Base-by-base conservation (phyloP, 2,329 filamentous ascomycete species). In the Epichloe hybrida region DNA sequence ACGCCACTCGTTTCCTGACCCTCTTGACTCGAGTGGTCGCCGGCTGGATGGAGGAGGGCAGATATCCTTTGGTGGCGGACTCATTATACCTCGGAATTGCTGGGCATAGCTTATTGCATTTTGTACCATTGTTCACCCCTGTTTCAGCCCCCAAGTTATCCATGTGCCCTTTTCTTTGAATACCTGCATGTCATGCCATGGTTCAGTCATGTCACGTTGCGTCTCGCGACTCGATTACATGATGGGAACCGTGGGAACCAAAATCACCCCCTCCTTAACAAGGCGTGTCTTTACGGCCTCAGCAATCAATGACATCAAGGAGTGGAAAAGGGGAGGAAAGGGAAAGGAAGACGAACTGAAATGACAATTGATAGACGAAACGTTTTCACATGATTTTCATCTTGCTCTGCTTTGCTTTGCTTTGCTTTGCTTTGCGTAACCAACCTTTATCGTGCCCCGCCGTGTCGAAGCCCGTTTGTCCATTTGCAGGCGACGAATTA, bases 81-180 rank as follows among this genome's bases (percentile, higher is more conserved):
- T 50, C 36, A 40, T 41, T 40, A 50, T 50, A 50, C 48, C 48
- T 50, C 48, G 48, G 48, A 46, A 50, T 46, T 45, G 15, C 34
- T 46, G 48, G 36, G 48, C 48, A 50, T 50, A 41, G 48, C 21
- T 50, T 38, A 15, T 31, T 43, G 41, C 36, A 44, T 50, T 50
- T 50, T 46, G 35, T 27, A 49, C n/a, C 31, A 38, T 23, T 15
- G 23, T 15, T 13, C 40, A 20, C 31, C 15, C 27, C 20, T 45
- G 34, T 21, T 23, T 31, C 5, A 6, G 21, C 23, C 42, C 31
- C 23, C 4, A 17, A 15, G 13, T 15, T 34, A n/a, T 31, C 13
- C 31, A 9, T 35, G 13, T 50, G 20, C n/a, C 21, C 13, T 42
- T 42, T 20, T 31, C 3, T 38, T 50, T 44, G n/a, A 44, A 49